Conservation (phyloP, 1,284 basidiomycete genomes). For the Ustilago tritici region DNA sequence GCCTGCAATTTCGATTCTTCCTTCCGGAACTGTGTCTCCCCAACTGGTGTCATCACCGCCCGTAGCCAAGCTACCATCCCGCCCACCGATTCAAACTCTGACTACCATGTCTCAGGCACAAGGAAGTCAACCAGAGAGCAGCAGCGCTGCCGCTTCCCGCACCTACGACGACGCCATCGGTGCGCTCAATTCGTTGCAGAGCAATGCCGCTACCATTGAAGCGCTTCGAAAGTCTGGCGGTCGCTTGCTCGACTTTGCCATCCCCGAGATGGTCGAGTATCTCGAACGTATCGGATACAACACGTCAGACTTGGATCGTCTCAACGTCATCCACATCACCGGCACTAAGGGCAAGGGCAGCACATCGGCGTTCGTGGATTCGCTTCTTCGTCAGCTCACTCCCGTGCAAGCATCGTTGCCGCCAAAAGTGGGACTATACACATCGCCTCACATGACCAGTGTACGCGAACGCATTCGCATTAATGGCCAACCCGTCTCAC, state of each 20-base stretch:
- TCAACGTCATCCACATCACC: conserved; percentile 96
- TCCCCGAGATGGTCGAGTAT: conserved; percentile 92
- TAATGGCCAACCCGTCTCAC: conserved; percentile 88
- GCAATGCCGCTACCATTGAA: conserved; percentile 90
- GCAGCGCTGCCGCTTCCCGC: conserved; percentile 11
- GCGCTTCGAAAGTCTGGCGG: conserved; percentile 83
- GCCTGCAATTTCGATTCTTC: neutral
- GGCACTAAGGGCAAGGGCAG: conserved; percentile 99
- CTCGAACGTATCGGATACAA: conserved; percentile 85
- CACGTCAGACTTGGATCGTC: conserved; percentile 81
- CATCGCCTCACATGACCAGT: conserved; percentile 94
- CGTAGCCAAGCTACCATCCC: neutral
- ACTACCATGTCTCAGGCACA: conserved; percentile 23
- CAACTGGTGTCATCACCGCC: neutral
- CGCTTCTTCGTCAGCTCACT: conserved; percentile 59
- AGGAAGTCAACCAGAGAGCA: neutral
- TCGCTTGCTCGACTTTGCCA: conserved; percentile 77
- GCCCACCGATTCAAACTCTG: neutral
- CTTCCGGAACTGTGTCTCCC: neutral
- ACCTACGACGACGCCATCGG: conserved; percentile 80
- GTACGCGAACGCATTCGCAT: conserved; percentile 96
- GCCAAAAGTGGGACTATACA: conserved; percentile 80
- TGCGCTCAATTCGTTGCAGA: conserved; percentile 89
- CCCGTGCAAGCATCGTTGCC: conserved; percentile 41
- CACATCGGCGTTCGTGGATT: conserved; percentile 83